Percentiles rank a stretch among this genome's conserved stretches.
Conservation (phyloP, 2,329 filamentous ascomycete genomes). For the Colletotrichum sp. region DNA sequence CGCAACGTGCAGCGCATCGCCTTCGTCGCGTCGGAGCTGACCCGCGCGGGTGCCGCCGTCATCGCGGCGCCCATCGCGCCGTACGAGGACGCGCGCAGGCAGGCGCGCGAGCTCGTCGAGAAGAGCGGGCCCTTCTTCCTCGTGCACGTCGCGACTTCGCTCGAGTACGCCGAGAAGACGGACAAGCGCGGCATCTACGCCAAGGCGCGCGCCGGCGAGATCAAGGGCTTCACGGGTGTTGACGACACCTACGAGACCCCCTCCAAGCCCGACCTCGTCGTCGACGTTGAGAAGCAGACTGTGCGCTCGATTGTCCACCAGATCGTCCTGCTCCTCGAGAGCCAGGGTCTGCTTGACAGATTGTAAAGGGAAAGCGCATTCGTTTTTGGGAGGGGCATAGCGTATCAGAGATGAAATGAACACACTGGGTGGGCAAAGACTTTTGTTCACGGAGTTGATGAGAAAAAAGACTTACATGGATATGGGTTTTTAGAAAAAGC, state of each 20-base stretch:
- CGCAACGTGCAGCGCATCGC: slow-evolving; percentile 96
- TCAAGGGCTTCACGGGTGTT: slow-evolving; percentile 98
- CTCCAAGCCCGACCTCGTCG: slow-evolving; percentile 79
- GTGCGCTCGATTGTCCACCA: slow-evolving; percentile 95
- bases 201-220: slow-evolving; percentile 83
- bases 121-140: slow-evolving; percentile 93
- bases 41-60: slow-evolving; percentile 89
- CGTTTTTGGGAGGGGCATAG: neutral
- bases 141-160: slow-evolving; percentile 89
- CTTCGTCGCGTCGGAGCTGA: slow-evolving; percentile 95
- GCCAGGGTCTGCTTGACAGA: slow-evolving; percentile 83
- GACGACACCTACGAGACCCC: slow-evolving; percentile 96
- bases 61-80: slow-evolving; percentile 97
- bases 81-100: slow-evolving; percentile 78
- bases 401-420: neutral
- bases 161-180: slow-evolving; percentile 93
- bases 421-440: neutral
- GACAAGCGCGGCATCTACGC: slow-evolving; percentile 92
- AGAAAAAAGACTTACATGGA: neutral
- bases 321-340: slow-evolving; percentile 92
- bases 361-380: slow-evolving; percentile 40
- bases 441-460: neutral
- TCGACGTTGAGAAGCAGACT: slow-evolving; percentile 84
- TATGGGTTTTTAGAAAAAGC: neutral
- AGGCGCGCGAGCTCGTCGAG: slow-evolving; percentile 84